Evolutionary conservation across 2,329 filamentous ascomycete species (phyloP).

Genomic region (Exophiala oligosperma): DNA sequence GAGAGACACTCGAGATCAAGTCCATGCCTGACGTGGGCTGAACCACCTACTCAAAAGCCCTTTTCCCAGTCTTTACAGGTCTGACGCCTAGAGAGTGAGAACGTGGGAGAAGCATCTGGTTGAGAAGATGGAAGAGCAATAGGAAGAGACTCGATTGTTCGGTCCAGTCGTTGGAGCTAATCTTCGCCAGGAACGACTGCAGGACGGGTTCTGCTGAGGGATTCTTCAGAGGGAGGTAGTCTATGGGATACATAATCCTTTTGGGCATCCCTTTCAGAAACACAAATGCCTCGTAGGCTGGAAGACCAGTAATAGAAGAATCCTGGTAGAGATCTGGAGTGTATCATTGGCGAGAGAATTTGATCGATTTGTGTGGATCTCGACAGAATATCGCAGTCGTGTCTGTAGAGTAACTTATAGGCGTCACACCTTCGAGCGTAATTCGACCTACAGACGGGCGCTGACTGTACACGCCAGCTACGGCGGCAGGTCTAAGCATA

Average conservation of each 20-base stretch:
- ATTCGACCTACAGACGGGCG: slow-evolving; percentile 45
- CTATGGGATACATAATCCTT: slow-evolving; percentile 5
- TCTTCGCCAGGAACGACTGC: slow-evolving; percentile 1
- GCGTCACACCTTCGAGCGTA: slow-evolving; percentile 43
- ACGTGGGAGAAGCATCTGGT: not conserved
- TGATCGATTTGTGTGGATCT: slow-evolving; percentile 26
- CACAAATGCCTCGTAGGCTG: not conserved
- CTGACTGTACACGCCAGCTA: slow-evolving; percentile 45
- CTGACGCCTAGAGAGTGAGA: slow-evolving; percentile 14
- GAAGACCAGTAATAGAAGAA: slow-evolving; percentile 1
- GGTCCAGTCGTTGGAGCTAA: slow-evolving; percentile 16
- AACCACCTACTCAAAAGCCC: not conserved
- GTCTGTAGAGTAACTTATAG: slow-evolving; percentile 45
- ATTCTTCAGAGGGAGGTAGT: slow-evolving; percentile 8
- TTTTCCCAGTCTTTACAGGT: slow-evolving; percentile 27
- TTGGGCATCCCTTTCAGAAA: not conserved
- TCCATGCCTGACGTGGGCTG: too few relatives aligned
- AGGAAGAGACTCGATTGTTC: slow-evolving; percentile 6
- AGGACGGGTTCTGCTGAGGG: slow-evolving; percentile 2
- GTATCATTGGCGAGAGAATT: slow-evolving; percentile 8
- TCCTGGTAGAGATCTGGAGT: slow-evolving; percentile 7
- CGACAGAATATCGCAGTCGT: slow-evolving; percentile 47
- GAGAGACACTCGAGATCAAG: too few relatives aligned
- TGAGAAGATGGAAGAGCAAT: not conserved
- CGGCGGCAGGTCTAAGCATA: slow-evolving; percentile 46